Percentiles rank a stretch among this genome's conserved stretches.
These are phyloP conservation scores for Trichoderma lentiforme DNA, from an alignment of 2,329 filamentous ascomycete species.

Conservation along the genomic window DNA sequence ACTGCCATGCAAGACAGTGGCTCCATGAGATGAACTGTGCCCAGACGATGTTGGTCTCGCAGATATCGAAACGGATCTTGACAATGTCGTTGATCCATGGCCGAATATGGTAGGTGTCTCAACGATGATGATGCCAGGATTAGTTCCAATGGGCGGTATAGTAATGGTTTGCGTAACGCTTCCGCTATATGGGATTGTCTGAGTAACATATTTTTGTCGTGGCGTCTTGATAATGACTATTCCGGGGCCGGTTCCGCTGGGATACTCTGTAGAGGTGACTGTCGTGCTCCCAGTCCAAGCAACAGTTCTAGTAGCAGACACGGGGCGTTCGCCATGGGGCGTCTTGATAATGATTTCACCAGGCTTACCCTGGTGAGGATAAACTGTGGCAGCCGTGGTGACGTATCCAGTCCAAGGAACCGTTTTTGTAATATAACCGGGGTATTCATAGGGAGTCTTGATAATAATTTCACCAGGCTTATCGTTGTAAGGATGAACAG, in stretches of 20 bases:
- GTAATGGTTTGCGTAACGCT: neutral
- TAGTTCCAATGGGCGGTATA: neutral
- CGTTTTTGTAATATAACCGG: neutral
- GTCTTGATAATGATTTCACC: neutral
- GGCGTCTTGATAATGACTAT: neutral
- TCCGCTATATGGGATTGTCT: neutral
- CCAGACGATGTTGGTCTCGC: neutral
- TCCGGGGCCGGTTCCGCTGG: neutral
- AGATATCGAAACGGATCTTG: neutral
- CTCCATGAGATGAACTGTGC: neutral
- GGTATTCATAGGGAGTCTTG: neutral
- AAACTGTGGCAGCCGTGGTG: neutral
- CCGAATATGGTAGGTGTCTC: neutral
- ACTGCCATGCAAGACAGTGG: neutral
- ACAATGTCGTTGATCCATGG: neutral
- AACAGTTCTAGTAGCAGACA: neutral
- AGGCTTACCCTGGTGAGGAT: neutral
- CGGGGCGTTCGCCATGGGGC: neutral
- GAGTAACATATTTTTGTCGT: neutral
- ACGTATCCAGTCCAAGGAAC: neutral
- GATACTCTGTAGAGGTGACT: neutral
- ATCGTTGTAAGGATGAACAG: neutral
- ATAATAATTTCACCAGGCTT: neutral
- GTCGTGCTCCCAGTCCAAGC: neutral
- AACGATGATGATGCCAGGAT: neutral